These are phyloP conservation scores for Solanum lycopersicoides DNA, from an alignment of 257 asterid species.

Conservation along the genomic window DNA sequence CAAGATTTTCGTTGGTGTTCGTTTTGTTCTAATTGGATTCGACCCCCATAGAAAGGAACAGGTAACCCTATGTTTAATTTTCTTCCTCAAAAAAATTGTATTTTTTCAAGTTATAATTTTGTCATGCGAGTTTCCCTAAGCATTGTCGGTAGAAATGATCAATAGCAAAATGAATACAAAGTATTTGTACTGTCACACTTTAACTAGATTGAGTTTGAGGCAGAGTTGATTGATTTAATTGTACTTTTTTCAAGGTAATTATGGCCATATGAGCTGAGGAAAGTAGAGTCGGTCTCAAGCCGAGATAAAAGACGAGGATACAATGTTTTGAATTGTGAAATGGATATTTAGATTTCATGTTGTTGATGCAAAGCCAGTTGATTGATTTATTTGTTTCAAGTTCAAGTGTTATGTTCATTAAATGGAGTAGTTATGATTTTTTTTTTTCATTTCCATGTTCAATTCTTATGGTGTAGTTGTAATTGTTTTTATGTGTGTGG, in stretches of 20 bases:
- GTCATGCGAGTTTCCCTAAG: not conserved
- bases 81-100: not conserved
- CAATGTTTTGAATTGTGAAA: not conserved
- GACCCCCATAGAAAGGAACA: conserved; percentile 28
- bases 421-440: not conserved
- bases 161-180: not conserved
- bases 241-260: not conserved
- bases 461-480: not conserved
- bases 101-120: not conserved
- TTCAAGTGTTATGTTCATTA: not conserved
- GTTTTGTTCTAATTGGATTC: conserved; percentile 58
- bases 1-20: conserved; percentile 43
- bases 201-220: not conserved
- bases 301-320: not conserved
- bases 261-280: not conserved
- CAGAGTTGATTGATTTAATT: not conserved
- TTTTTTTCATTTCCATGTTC: not conserved
- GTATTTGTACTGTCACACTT: not conserved
- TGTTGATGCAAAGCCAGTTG: not conserved
- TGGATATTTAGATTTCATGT: not conserved
- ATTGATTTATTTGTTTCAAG: not conserved
- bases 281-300: not conserved
- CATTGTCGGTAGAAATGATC: not conserved
- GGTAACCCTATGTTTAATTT: conserved; percentile 18
- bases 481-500: not conserved